Evolutionary conservation across 805 yeast species (phyloP).

Genomic region (Metschnikowia koreensis): DNA sequence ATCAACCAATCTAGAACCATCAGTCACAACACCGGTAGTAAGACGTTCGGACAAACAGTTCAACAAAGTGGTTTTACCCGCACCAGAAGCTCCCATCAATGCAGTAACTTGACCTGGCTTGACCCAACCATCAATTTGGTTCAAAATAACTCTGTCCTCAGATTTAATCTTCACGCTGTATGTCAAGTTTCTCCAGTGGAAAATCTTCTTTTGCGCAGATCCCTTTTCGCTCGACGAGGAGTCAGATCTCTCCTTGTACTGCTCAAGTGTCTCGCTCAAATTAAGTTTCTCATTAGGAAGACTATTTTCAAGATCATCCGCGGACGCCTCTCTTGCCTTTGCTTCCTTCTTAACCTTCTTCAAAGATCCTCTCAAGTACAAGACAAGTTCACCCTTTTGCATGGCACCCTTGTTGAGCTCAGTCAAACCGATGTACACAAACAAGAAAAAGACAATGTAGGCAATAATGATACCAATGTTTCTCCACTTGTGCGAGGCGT

Average conservation of each 20-base stretch:
- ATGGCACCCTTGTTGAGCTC: constrained; percentile 47
- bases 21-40: constrained; percentile 67
- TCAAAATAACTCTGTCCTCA: constrained; percentile 40
- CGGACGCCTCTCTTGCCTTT: constrained; percentile 20
- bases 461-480: constrained; percentile 68
- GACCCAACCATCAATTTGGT: constrained; percentile 58
- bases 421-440: constrained; percentile 32
- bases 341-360: constrained; percentile 42
- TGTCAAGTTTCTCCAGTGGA: constrained; percentile 41
- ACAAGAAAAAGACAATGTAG: constrained; percentile 44
- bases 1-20: constrained; percentile 60
- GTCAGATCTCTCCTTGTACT: constrained; percentile 18
- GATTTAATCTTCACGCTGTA: constrained; percentile 37
- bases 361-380: constrained; percentile 38
- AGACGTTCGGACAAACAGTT: constrained; percentile 72
- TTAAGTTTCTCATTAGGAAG: constrained; percentile 29
- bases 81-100: constrained; percentile 84
- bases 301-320: constrained; percentile 37
- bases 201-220: constrained; percentile 19
- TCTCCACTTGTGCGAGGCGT: constrained; percentile 70
- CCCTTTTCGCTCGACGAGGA: constrained; percentile 14
- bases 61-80: constrained; percentile 78
- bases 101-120: constrained; percentile 82
- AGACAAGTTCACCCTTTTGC: constrained; percentile 43
- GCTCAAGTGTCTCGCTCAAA: constrained; percentile 29